A percentile compares a stretch with the other conserved stretches of the same genome.
Conservation (phyloP, 2,329 filamentous ascomycete species). For the Camillea tinctor region DNA sequence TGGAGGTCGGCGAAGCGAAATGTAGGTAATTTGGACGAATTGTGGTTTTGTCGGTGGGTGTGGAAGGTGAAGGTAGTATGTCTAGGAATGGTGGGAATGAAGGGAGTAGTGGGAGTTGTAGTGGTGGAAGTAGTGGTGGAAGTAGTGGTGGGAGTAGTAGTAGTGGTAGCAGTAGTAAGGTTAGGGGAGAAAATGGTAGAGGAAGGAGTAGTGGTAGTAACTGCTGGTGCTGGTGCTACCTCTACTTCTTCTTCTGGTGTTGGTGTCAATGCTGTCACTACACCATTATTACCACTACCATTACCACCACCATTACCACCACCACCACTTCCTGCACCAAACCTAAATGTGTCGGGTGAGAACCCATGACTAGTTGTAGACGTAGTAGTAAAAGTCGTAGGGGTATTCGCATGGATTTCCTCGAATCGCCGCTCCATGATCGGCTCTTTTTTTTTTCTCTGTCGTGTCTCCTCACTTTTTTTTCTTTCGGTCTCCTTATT, state of each 20-base stretch:
- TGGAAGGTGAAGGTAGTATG: conserved; percentile 32
- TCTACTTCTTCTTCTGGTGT: no score
- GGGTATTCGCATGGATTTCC: conserved; percentile 7
- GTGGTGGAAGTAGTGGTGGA: conserved; percentile 6
- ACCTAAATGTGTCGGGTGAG: not conserved
- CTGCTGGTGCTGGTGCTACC: conserved; percentile 10
- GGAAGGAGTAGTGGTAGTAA: conserved; percentile 8
- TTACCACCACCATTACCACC: not conserved
- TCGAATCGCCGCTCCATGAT: conserved; percentile 16
- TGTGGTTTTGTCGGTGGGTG: conserved; percentile 52
- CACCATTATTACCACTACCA: conserved; percentile 3
- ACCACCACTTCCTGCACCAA: conserved; percentile 1
- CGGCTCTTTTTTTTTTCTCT: not conserved
- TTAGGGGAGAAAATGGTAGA: not conserved
- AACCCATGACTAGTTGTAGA: not conserved
- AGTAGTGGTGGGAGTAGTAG: no score
- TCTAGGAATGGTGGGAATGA: not conserved
- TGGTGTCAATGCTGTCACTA: not conserved
- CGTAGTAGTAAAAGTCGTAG: not conserved
- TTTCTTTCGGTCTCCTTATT: not conserved
- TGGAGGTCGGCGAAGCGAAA: conserved; percentile 52
- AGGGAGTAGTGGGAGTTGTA: not conserved
- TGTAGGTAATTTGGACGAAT: conserved; percentile 54
- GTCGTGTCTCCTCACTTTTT: not conserved
- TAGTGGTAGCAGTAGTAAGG: conserved; percentile 6